These are phyloP conservation scores for Paramecium sexaurelia DNA, from an alignment of 73 alveolate genomes.

Conservation along the genomic window DNA sequence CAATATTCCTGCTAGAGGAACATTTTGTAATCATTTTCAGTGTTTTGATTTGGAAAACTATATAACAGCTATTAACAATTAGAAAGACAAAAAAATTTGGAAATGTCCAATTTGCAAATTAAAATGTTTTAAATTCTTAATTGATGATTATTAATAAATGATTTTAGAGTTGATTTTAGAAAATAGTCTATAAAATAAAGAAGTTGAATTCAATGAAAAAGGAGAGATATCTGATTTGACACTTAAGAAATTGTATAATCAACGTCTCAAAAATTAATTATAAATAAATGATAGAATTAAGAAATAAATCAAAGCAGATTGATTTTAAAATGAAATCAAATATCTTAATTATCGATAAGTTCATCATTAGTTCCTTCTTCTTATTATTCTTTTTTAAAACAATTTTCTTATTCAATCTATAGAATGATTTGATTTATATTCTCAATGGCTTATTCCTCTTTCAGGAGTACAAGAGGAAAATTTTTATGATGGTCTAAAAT, in stretches of 20 bases:
- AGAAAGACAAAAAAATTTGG: slow-evolving; percentile 43
- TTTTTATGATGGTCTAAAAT: neutral
- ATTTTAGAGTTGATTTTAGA: slow-evolving; percentile 34
- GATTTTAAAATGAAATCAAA: neutral
- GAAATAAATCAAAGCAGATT: neutral
- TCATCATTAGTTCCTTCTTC: slow-evolving; percentile 46
- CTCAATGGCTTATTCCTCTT: neutral
- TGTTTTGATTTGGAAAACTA: slow-evolving; percentile 63
- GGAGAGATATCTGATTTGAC: neutral
- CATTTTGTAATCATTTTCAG: slow-evolving; percentile 46
- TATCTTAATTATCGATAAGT: neutral
- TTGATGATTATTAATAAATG: slow-evolving; percentile 49
- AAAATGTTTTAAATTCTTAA: slow-evolving; percentile 45
- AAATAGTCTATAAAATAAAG: slow-evolving; percentile 4
- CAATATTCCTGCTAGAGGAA: slow-evolving; percentile 64
- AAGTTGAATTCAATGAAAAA: slow-evolving; percentile 41
- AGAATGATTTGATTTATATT: neutral
- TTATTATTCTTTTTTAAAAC: neutral
- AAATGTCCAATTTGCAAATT: slow-evolving; percentile 59
- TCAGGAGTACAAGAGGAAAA: neutral
- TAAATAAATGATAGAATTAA: neutral
- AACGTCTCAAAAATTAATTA: neutral
- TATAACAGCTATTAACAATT: neutral
- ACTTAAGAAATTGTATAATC: neutral
- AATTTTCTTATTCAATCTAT: neutral